These are phyloP conservation scores for Barnettozyma vustinii DNA, from an alignment of 805 yeast genomes.

Conservation along the genomic window DNA sequence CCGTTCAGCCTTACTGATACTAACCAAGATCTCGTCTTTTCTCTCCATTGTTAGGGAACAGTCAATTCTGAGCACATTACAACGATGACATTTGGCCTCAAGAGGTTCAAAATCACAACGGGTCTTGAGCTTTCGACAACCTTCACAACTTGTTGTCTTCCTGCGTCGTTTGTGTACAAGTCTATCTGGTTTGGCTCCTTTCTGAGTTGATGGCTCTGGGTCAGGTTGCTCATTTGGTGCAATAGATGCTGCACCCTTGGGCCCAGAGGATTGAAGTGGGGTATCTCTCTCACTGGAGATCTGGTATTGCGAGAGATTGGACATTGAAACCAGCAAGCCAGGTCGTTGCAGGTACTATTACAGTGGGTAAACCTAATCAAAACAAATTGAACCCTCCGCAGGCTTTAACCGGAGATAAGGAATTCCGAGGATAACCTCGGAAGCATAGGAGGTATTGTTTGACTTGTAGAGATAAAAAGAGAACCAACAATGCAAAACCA, in stretches of 20 bases:
- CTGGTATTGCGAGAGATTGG: background rate
- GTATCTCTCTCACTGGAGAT: conserved; percentile 3
- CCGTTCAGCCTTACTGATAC: conserved; percentile 12
- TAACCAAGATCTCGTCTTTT: conserved; percentile 21
- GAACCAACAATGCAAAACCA: background rate
- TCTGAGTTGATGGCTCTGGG: background rate
- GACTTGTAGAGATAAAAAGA: no score
- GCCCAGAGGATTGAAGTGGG: background rate
- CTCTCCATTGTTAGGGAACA: conserved; percentile 41
- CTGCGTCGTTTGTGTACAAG: conserved; percentile 29
- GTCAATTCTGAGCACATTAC: conserved; percentile 39
- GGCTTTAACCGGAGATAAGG: conserved; percentile 2
- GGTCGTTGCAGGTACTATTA: background rate
- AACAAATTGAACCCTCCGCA: background rate
- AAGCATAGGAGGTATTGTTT: no score
- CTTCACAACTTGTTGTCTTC: conserved; percentile 40
- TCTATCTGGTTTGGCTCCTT: background rate
- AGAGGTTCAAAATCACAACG: conserved; percentile 47
- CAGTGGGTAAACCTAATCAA: background rate
- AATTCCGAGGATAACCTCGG: background rate
- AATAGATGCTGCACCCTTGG: background rate
- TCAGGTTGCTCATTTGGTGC: background rate
- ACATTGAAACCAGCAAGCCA: background rate
- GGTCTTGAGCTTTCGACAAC: conserved; percentile 52
- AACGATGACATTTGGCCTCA: conserved; percentile 44